A percentile compares a stretch with the other conserved stretches of the same genome.
Evolutionary conservation across 371 early-diverging fungal genomes (phyloP).

Genomic region (Mucor racemosus): DNA sequence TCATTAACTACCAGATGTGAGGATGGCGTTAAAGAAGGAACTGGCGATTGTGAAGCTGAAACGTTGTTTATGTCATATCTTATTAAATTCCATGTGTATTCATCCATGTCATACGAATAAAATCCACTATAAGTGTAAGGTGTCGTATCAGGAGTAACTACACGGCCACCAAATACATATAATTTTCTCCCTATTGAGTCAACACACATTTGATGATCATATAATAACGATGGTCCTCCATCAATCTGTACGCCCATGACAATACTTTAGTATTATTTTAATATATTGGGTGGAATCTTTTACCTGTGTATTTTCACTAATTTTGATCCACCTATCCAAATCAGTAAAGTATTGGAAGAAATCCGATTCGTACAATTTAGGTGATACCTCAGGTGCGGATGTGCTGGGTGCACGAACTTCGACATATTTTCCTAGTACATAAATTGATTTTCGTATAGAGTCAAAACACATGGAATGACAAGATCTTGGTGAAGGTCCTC

Average conservation of each 20-base stretch:
- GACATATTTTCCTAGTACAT: slow-evolving; percentile 86
- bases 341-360: slow-evolving; percentile 86
- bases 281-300: not conserved
- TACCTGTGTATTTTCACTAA: slow-evolving; percentile 79
- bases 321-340: slow-evolving; percentile 70
- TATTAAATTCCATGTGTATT: slow-evolving; percentile 70
- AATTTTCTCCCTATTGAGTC: slow-evolving; percentile 72
- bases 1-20: not conserved
- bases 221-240: slow-evolving; percentile 90
- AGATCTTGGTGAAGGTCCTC: slow-evolving; percentile 90
- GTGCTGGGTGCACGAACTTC: slow-evolving; percentile 49
- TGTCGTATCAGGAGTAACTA: slow-evolving; percentile 63
- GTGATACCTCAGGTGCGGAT: slow-evolving; percentile 49
- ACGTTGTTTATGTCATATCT: slow-evolving; percentile 38
- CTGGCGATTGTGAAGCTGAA: not conserved
- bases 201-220: slow-evolving; percentile 94
- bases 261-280: not conserved
- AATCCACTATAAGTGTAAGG: slow-evolving; percentile 82
- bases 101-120: slow-evolving; percentile 74
- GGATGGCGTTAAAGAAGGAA: not conserved
- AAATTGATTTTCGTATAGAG: slow-evolving; percentile 71
- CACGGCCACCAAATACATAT: slow-evolving; percentile 92
- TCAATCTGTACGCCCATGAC: slow-evolving; percentile 33
- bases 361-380: slow-evolving; percentile 69
- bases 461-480: slow-evolving; percentile 95